phyloP scores from a whole-genome alignment of 1,139 yeast species.

The Magnusiomyces tetraspermus region DNA sequence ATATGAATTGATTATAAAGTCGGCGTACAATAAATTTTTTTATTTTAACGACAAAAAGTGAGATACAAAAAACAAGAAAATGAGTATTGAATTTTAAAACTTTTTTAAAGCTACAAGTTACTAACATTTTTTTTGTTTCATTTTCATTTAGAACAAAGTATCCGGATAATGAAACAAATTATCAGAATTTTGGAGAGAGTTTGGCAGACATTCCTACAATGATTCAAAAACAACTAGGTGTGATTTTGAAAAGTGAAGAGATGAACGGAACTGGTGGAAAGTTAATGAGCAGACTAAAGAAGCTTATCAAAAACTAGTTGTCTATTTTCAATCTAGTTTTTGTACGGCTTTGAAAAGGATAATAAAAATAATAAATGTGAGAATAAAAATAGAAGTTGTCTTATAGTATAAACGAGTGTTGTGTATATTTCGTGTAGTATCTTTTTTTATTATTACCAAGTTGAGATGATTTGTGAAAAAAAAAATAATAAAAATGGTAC shows the following conservation, averaged over 20 bases:
- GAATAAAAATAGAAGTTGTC: no score
- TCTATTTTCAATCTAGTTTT: no score
- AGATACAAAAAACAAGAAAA: not conserved
- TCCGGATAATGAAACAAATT: slow-evolving; percentile 1
- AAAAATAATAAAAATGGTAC: not conserved
- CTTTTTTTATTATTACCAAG: no score
- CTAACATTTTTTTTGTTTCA: not conserved
- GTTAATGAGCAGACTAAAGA: not conserved
- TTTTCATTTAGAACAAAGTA: not conserved
- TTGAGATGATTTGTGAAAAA: not conserved
- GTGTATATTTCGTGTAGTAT: no score
- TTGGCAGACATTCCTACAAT: slow-evolving; percentile 2
- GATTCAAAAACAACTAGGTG: slow-evolving; percentile 4
- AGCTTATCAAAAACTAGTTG: slow-evolving; percentile 1
- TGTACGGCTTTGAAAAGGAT: no score
- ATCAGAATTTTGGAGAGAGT: slow-evolving; percentile 1
- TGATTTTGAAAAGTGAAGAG: slow-evolving; percentile 5
- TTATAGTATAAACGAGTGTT: no score
- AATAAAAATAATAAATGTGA: no score
- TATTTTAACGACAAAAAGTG: slow-evolving; percentile 5
- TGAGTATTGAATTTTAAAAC: not conserved
- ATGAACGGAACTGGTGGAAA: slow-evolving; percentile 1
- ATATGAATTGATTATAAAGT: not conserved
- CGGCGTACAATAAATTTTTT: slow-evolving; percentile 5
- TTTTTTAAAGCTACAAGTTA: not conserved